phyloP scores from a whole-genome alignment of 164 flowering plant species.

The Echeveria elegans region DNA sequence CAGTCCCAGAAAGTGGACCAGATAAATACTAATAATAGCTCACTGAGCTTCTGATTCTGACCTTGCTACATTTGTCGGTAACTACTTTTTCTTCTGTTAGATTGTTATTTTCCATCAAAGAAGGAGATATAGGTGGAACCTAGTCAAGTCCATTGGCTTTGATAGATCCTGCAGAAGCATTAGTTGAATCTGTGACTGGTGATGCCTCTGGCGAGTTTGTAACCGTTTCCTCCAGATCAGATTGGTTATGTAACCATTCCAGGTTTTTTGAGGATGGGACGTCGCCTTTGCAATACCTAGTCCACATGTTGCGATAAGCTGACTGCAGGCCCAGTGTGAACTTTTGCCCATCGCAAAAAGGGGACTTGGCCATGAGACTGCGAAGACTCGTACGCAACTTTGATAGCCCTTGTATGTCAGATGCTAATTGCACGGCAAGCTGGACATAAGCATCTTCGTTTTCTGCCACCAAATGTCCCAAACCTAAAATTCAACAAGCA shows the following conservation, averaged over 20 bases:
- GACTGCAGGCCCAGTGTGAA: constrained; percentile 54
- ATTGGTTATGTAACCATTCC: constrained; percentile 34
- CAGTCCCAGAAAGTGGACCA: background rate
- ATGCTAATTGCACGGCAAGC: constrained; percentile 64
- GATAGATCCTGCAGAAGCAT: constrained; percentile 16
- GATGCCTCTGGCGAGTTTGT: constrained; percentile 20
- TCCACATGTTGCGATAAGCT: constrained; percentile 70
- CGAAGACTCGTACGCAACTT: constrained; percentile 69
- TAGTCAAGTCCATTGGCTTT: constrained; percentile 44
- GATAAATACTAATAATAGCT: background rate
- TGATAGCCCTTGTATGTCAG: constrained; percentile 63
- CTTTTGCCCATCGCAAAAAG: constrained; percentile 77
- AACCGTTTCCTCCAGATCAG: constrained; percentile 22
- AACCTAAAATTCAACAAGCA: constrained; percentile 33
- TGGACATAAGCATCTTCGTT: constrained; percentile 83
- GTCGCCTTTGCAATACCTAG: constrained; percentile 71
- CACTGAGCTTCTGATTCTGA: background rate
- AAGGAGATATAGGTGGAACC: constrained; percentile 9
- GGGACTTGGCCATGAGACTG: constrained; percentile 74
- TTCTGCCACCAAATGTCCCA: constrained; percentile 63
- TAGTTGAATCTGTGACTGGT: constrained; percentile 15
- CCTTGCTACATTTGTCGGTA: background rate
- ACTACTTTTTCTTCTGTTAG: background rate
- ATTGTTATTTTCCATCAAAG: constrained; percentile 31
- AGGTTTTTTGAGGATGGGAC: constrained; percentile 56